These are phyloP conservation scores for Dothistroma septosporum DNA, from an alignment of 2,329 filamentous ascomycete genomes.

Conservation along the genomic window DNA sequence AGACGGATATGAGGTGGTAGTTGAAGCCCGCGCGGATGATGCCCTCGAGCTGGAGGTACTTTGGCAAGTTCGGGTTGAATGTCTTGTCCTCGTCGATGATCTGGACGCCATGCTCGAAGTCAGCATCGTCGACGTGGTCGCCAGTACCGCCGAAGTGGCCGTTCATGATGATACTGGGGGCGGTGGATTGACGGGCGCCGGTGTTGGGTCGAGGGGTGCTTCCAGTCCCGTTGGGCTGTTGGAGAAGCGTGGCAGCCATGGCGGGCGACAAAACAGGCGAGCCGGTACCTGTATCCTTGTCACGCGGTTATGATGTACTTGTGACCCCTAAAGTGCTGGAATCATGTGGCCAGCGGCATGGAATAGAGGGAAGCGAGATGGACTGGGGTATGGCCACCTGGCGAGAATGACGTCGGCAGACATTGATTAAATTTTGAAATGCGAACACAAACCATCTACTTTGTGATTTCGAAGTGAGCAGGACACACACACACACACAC, in stretches of 20 bases:
- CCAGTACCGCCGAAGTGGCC: conserved; percentile 71
- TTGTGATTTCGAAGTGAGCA: background rate
- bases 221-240: background rate
- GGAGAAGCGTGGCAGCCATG: background rate
- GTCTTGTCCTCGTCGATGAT: conserved; percentile 94
- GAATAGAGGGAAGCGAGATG: background rate
- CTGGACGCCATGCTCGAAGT: conserved; percentile 91
- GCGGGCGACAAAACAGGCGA: background rate
- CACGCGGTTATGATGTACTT: conserved; percentile 2
- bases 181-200: conserved; percentile 31
- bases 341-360: background rate
- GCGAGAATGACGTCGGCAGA: background rate
- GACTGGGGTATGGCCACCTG: background rate
- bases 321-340: background rate
- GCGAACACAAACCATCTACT: background rate
- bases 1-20: conserved; percentile 98
- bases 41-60: conserved; percentile 74
- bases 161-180: conserved; percentile 57
- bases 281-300: background rate
- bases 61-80: conserved; percentile 83
- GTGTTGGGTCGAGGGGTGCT: conserved; percentile 9
- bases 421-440: background rate
- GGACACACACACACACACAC: too few species aligned
- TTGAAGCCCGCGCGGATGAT: conserved; percentile 92
- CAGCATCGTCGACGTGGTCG: conserved; percentile 61